A percentile compares a stretch with the other conserved stretches of the same genome.
phyloP scores from a whole-genome alignment of 2,329 filamentous ascomycete genomes.

The Penicillium italicum region DNA sequence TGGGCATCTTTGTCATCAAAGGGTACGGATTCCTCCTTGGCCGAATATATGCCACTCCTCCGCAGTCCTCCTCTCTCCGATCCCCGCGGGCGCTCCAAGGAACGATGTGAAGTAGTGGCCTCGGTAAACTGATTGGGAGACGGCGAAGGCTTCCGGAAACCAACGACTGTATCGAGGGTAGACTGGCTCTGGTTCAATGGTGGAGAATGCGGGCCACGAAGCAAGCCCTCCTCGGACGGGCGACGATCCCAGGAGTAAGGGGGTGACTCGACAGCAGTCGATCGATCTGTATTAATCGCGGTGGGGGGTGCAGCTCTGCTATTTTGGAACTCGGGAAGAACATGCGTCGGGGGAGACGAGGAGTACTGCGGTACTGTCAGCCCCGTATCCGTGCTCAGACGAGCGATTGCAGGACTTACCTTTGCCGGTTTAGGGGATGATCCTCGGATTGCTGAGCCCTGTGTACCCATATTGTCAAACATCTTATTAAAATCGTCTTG shows the following conservation, averaged over 20 bases:
- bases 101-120: constrained; percentile 32
- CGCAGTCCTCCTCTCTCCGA: constrained; percentile 27
- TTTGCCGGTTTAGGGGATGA: constrained; percentile 20
- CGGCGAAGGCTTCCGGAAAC: constrained; percentile 20
- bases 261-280: constrained; percentile 45
- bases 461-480: constrained; percentile 48
- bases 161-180: constrained; percentile 13
- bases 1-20: constrained; percentile 42
- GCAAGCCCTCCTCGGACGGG: constrained; percentile 50
- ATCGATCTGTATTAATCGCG: constrained; percentile 46
- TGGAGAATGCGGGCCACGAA: constrained; percentile 35
- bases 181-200: constrained; percentile 14
- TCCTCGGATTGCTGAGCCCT: constrained; percentile 25
- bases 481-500: constrained; percentile 51
- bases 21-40: constrained; percentile 23
- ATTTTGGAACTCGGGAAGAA: constrained; percentile 17
- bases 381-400: constrained; percentile 7
- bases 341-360: constrained; percentile 20
- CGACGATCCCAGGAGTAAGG: constrained; percentile 53
- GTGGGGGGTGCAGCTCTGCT: constrained; percentile 31
- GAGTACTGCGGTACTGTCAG: constrained; percentile 28
- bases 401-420: constrained; percentile 17
- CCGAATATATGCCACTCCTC: constrained; percentile 31
- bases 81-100: constrained; percentile 27
- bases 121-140: constrained; percentile 22